A percentile compares a stretch with the other conserved stretches of the same genome.
Conservation (phyloP, 176 grass and related monocot genomes). For the Eleusine indica region DNA sequence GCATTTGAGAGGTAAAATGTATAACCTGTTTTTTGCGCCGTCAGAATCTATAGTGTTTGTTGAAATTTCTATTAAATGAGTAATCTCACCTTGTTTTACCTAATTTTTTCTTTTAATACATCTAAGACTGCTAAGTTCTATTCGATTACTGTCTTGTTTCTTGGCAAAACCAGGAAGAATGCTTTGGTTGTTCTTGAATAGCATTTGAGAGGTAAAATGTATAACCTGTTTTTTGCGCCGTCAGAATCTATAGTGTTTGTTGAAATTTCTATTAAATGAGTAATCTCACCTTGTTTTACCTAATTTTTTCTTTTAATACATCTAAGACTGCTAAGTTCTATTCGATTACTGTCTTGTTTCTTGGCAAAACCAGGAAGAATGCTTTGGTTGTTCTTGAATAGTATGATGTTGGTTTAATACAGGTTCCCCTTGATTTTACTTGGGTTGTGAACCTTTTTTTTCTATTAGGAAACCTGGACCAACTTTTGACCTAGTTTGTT, state of each 20-base stretch:
- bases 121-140: constrained; percentile 8
- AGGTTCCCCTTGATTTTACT: not conserved
- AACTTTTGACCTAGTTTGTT: not conserved
- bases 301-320: not conserved
- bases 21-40: not conserved
- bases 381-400: constrained; percentile 17
- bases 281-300: not conserved
- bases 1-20: constrained; percentile 74
- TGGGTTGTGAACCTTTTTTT: not conserved
- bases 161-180: constrained; percentile 2
- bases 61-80: constrained; percentile 12
- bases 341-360: not conserved
- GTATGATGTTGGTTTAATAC: constrained; percentile 10
- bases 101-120: not conserved
- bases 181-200: not conserved
- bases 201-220: constrained; percentile 74
- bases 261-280: constrained; percentile 12
- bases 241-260: constrained; percentile 20
- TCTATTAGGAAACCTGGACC: constrained; percentile 4
- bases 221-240: not conserved
- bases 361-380: constrained; percentile 1
- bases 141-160: not conserved
- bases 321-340: constrained; percentile 8
- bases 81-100: not conserved
- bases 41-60: constrained; percentile 20